These are phyloP conservation scores for Coemansia sp. DNA, from an alignment of 192 early-diverging fungal species.

Conservation along the genomic window DNA sequence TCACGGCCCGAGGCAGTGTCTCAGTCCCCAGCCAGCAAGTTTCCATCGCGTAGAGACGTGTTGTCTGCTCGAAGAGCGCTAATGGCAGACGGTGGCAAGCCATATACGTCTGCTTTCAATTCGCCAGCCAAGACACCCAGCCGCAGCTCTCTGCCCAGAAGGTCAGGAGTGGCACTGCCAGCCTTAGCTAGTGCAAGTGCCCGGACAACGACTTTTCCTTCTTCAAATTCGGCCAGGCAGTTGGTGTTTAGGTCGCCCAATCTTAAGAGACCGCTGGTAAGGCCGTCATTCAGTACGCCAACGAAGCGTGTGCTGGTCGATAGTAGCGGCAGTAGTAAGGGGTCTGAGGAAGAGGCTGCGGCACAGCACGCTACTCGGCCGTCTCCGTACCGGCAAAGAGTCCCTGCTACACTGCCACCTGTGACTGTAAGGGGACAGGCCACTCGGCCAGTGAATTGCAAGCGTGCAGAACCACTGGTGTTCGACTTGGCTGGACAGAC, in stretches of 20 bases:
- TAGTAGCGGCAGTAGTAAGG: not conserved
- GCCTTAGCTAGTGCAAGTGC: not conserved
- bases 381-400: slow-evolving; percentile 22
- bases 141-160: not conserved
- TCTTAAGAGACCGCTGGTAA: slow-evolving; percentile 19
- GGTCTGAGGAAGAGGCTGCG: not conserved
- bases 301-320: slow-evolving; percentile 25
- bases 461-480: not conserved
- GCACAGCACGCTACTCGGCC: slow-evolving; percentile 2
- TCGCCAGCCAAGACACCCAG: slow-evolving; percentile 8
- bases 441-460: not conserved
- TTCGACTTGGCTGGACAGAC: not conserved
- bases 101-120: slow-evolving; percentile 5
- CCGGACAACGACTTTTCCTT: not conserved
- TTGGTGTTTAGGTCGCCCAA: slow-evolving; percentile 33
- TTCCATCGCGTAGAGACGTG: slow-evolving; percentile 43
- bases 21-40: slow-evolving; percentile 12
- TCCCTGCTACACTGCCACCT: slow-evolving; percentile 16
- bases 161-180: not conserved
- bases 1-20: not conserved
- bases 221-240: not conserved
- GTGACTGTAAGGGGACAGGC: slow-evolving; percentile 6
- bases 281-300: slow-evolving; percentile 34
- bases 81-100: slow-evolving; percentile 15
- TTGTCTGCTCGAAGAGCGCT: slow-evolving; percentile 39